These are phyloP conservation scores for Hemileccinum hortonii DNA, from an alignment of 1,284 basidiomycete genomes.

Conservation along the genomic window DNA sequence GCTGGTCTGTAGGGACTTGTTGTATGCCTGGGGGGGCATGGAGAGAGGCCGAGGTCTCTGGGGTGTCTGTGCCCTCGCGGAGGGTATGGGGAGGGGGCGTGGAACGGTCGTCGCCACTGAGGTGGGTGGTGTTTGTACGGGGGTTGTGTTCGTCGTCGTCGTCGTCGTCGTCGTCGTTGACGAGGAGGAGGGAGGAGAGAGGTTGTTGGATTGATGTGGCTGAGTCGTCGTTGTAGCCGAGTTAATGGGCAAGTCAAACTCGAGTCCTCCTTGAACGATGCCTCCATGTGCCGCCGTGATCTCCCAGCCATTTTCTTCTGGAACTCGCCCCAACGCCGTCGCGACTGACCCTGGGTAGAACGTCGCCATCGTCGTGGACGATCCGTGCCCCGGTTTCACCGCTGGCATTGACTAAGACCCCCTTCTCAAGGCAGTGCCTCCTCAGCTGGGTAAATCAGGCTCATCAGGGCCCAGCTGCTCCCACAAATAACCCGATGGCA, in stretches of 20 bases:
- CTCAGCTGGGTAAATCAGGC: conserved; percentile 21
- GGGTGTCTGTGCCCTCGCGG: conserved; percentile 21
- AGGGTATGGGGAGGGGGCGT: conserved; percentile 28
- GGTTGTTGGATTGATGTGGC: conserved; percentile 21
- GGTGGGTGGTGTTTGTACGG: conserved; percentile 2
- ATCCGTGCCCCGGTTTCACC: conserved; percentile 5
- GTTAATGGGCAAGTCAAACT: conserved; percentile 51
- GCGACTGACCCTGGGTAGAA: conserved; percentile 37
- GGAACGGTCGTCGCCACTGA: conserved; percentile 20
- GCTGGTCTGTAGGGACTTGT: conserved; percentile 32
- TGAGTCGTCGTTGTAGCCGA: conserved; percentile 20
- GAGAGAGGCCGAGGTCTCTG: conserved; percentile 61
- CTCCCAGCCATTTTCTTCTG: conserved; percentile 35
- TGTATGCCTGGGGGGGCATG: conserved; percentile 62
- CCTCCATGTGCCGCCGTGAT: conserved; percentile 59
- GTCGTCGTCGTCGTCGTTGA: conserved; percentile 10
- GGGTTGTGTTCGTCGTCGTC: conserved; percentile 3
- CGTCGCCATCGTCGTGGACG: conserved; percentile 35
- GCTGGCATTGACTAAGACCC: conserved; percentile 18
- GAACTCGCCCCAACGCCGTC: conserved; percentile 26
- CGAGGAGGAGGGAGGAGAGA: conserved; percentile 14
- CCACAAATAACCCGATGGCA: conserved; percentile 8
- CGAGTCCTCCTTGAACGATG: conserved; percentile 49
- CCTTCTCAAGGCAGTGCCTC: conserved; percentile 20
- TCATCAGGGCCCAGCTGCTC: conserved; percentile 15